Conservation (phyloP, 2,329 filamentous ascomycete genomes). For the Metarhizium brunneum region DNA sequence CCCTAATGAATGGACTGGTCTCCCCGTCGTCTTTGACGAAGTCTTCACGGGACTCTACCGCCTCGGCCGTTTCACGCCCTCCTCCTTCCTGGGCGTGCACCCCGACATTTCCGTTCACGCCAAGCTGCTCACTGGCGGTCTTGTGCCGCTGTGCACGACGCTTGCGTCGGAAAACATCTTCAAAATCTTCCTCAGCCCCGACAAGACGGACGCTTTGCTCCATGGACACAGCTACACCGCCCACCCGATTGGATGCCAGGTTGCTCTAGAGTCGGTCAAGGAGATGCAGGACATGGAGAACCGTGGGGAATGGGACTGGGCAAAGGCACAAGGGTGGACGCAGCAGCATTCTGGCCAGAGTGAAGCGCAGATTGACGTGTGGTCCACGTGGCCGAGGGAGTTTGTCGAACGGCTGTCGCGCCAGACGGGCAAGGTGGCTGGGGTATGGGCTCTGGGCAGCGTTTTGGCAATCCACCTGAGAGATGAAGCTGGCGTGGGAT, state of each 20-base stretch:
- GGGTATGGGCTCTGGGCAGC: conserved; percentile 65
- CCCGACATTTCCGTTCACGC: conserved; percentile 75
- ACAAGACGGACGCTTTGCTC: conserved; percentile 70
- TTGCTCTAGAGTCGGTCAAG: conserved; percentile 58
- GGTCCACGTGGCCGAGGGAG: conserved; percentile 61
- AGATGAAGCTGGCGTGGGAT: conserved; percentile 32
- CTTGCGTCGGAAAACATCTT: conserved; percentile 68
- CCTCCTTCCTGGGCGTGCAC: conserved; percentile 57
- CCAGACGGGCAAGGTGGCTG: conserved; percentile 42
- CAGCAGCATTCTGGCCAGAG: not conserved
- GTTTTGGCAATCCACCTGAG: conserved; percentile 57
- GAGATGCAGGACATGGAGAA: conserved; percentile 51
- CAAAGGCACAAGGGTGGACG: conserved; percentile 37
- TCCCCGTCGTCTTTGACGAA: conserved; percentile 77
- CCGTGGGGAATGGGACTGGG: conserved; percentile 46
- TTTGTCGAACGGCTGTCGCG: conserved; percentile 52
- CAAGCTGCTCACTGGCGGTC: conserved; percentile 73
- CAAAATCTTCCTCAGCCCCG: conserved; percentile 56
- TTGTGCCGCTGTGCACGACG: conserved; percentile 69
- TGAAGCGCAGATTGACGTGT: conserved; percentile 23
- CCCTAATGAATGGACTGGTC: conserved; percentile 51
- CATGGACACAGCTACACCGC: conserved; percentile 86
- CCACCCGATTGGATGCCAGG: conserved; percentile 70
- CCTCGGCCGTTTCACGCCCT: conserved; percentile 61
- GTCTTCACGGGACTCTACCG: conserved; percentile 83